These are phyloP conservation scores for Fusarium denticulatum DNA, from an alignment of 2,329 filamentous ascomycete genomes.

Conservation along the genomic window DNA sequence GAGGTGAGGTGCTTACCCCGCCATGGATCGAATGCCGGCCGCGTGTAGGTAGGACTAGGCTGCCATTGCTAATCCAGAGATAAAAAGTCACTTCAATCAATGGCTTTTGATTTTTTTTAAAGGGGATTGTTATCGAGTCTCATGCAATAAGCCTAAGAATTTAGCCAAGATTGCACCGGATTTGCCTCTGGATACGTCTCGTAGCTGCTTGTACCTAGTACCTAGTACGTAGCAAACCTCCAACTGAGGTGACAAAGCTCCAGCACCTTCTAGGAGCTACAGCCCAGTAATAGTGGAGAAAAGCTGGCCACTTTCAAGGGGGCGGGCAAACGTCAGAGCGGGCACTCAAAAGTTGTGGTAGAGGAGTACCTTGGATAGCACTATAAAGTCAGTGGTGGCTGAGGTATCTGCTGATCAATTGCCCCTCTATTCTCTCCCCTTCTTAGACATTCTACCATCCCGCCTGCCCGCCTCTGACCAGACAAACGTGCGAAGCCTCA, in stretches of 20 bases:
- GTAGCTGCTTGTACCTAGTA: constrained; percentile 2
- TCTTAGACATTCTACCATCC: constrained; percentile 54
- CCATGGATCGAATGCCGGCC: constrained; percentile 29
- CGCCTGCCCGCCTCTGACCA: constrained; percentile 27
- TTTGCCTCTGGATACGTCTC: constrained; percentile 8
- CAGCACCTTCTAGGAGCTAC: constrained; percentile 38
- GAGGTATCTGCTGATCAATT: constrained; percentile 37
- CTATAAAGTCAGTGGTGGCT: not conserved
- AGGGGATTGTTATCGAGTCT: not conserved
- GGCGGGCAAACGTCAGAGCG: constrained; percentile 33
- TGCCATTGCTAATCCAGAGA: constrained; percentile 1
- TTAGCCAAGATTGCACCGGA: not conserved
- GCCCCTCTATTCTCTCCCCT: constrained; percentile 50
- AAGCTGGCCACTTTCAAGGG: constrained; percentile 16
- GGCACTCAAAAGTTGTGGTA: constrained; percentile 12
- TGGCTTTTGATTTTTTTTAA: not conserved
- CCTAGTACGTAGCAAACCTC: not conserved
- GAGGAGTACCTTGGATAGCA: not conserved
- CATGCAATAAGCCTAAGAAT: not conserved
- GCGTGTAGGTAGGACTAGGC: constrained; percentile 28
- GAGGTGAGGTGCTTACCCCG: constrained; percentile 28
- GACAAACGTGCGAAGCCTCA: constrained; percentile 35
- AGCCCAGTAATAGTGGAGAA: constrained; percentile 37
- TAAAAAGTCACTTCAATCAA: not conserved
- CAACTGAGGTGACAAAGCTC: constrained; percentile 30